phyloP scores from a whole-genome alignment of 176 grass and related monocot species.

The Poa pratensis region DNA sequence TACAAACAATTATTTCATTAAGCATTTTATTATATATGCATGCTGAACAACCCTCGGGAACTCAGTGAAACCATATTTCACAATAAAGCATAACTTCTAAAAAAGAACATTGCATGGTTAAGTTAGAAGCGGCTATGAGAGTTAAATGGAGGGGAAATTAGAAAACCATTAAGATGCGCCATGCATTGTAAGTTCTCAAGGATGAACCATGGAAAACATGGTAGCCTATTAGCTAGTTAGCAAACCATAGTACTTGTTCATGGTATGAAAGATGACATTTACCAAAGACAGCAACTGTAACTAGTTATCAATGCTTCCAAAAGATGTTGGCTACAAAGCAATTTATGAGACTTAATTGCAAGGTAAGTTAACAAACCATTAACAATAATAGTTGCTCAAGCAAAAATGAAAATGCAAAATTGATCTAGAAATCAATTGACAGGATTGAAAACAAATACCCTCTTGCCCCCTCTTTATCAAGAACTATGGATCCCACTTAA shows the following conservation, averaged over 20 bases:
- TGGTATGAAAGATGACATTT: background rate
- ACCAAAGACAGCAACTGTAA: background rate
- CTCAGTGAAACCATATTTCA: background rate
- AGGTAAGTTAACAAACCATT: background rate
- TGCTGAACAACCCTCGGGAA: background rate
- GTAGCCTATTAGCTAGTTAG: background rate
- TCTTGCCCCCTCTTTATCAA: background rate
- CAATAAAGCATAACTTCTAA: background rate
- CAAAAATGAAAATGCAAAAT: background rate
- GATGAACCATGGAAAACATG: background rate
- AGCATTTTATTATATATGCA: background rate
- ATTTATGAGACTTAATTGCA: background rate
- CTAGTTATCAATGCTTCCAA: background rate
- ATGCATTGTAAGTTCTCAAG: background rate
- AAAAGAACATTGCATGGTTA: background rate
- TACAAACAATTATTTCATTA: background rate
- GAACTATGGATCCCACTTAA: slow-evolving; percentile 13
- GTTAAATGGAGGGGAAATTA: background rate
- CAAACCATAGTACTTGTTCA: background rate
- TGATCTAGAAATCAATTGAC: background rate
- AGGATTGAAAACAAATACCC: background rate
- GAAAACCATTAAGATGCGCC: background rate
- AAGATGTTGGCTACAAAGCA: background rate
- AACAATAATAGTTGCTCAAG: slow-evolving; percentile 11
- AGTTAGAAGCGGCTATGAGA: background rate